Evolutionary conservation across 2,329 filamentous ascomycete genomes (phyloP).

Genomic region (Ploettnerulaceae sp.): DNA sequence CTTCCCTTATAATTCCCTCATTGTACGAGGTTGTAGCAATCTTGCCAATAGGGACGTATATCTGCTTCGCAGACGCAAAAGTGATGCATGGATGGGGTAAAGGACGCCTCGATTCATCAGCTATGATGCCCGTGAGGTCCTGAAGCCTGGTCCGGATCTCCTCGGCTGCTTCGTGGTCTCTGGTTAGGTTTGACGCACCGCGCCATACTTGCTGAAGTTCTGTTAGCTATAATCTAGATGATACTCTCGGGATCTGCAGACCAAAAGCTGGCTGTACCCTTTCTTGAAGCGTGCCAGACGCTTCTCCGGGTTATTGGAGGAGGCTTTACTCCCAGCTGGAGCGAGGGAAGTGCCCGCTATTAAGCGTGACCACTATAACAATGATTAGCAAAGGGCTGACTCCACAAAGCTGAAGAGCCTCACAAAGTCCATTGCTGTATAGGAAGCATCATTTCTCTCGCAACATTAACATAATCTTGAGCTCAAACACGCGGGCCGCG

Average conservation of each 20-base stretch:
- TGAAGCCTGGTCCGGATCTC: constrained; percentile 58
- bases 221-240: constrained; percentile 8
- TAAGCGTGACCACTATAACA: constrained; percentile 58
- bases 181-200: constrained; percentile 53
- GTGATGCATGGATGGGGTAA: constrained; percentile 87
- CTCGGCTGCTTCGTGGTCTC: constrained; percentile 57
- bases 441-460: constrained; percentile 19
- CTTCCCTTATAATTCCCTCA: constrained; percentile 78
- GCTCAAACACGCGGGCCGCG: constrained; percentile 13
- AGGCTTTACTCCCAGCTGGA: constrained; percentile 50
- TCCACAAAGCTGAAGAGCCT: constrained; percentile 9
- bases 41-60: constrained; percentile 85
- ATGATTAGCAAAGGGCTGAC: constrained; percentile 13
- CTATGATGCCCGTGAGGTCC: constrained; percentile 65
- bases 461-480: constrained; percentile 15
- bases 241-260: not conserved
- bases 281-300: constrained; percentile 63
- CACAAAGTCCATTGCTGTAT: constrained; percentile 32
- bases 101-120: constrained; percentile 83
- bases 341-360: constrained; percentile 58
- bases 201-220: constrained; percentile 52
- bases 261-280: constrained; percentile 57
- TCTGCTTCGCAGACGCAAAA: constrained; percentile 79
- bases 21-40: constrained; percentile 82
- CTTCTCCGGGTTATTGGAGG: constrained; percentile 57